Conservation (phyloP, 352 stramenopile species). For the Phytophthora sojae region DNA sequence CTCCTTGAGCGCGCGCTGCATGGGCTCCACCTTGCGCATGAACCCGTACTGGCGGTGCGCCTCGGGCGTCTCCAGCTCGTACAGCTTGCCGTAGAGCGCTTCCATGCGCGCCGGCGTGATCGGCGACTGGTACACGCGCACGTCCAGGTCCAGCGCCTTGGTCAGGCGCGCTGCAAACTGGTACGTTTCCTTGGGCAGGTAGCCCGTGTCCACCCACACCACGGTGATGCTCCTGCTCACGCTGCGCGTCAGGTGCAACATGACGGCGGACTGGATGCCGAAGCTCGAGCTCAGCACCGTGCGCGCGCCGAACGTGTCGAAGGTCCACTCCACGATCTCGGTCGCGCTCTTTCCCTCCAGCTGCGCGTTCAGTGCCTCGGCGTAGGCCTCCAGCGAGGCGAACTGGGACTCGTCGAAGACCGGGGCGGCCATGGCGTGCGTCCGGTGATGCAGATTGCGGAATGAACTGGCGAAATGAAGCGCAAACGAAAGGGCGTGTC, state of each 20-base stretch:
- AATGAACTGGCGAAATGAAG: slow-evolving; percentile 30
- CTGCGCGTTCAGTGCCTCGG: slow-evolving; percentile 68
- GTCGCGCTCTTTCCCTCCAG: slow-evolving; percentile 57
- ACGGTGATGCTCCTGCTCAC: slow-evolving; percentile 68
- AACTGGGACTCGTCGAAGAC: slow-evolving; percentile 55
- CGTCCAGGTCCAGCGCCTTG: slow-evolving; percentile 71
- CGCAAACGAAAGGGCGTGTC: slow-evolving; percentile 14
- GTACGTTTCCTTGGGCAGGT: slow-evolving; percentile 87
- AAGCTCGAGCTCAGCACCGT: slow-evolving; percentile 88
- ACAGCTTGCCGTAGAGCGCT: slow-evolving; percentile 87
- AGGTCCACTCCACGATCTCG: slow-evolving; percentile 78
- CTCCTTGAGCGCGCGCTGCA: slow-evolving; percentile 76
- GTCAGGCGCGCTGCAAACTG: slow-evolving; percentile 74
- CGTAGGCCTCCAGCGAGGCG: slow-evolving; percentile 70
- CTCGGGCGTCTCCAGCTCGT: slow-evolving; percentile 72
- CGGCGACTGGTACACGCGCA: slow-evolving; percentile 81
- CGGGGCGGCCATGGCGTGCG: slow-evolving; percentile 27
- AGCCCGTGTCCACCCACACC: slow-evolving; percentile 88
- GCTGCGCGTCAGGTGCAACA: slow-evolving; percentile 77
- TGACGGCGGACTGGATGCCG: slow-evolving; percentile 86
- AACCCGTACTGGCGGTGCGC: slow-evolving; percentile 83
- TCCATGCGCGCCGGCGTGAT: slow-evolving; percentile 86
- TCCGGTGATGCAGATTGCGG: slow-evolving; percentile 18
- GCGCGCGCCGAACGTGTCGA: slow-evolving; percentile 70
- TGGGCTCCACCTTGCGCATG: slow-evolving; percentile 89